Conservation (phyloP, 805 yeast genomes). For the Starmerella floricola region DNA sequence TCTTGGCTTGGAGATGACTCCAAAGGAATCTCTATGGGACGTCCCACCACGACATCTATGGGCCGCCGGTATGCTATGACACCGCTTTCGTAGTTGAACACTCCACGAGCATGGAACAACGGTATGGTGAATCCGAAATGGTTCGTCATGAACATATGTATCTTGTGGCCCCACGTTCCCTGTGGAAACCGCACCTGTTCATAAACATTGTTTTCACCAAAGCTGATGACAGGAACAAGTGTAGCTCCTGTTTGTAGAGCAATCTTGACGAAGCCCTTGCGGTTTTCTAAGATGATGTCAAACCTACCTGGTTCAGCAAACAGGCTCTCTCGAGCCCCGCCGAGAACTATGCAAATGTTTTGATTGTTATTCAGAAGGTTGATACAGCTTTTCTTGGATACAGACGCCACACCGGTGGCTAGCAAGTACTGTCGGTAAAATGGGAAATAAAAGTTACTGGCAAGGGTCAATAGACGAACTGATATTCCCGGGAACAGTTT, state of each 20-base stretch:
- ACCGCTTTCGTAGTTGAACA: constrained; percentile 87
- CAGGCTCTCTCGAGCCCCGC: constrained; percentile 89
- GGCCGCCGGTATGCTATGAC: constrained; percentile 74
- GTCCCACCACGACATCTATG: constrained; percentile 48
- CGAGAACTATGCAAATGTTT: constrained; percentile 81
- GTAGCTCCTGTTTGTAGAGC: constrained; percentile 74
- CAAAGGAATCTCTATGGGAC: constrained; percentile 30
- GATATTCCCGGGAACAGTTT: constrained; percentile 73
- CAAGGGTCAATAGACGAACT: constrained; percentile 62
- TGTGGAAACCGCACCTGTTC: constrained; percentile 38
- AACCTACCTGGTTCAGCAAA: constrained; percentile 38
- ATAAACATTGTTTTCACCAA: constrained; percentile 72
- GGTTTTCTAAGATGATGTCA: constrained; percentile 57
- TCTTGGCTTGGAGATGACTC: constrained; percentile 10
- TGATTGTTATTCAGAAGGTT: constrained; percentile 50
- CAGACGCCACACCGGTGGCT: constrained; percentile 73
- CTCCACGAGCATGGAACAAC: constrained; percentile 79
- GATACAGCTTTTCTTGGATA: constrained; percentile 59
- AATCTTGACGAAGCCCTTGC: constrained; percentile 80
- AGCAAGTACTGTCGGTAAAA: constrained; percentile 75
- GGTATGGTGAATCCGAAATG: constrained; percentile 78
- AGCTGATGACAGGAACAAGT: constrained; percentile 78
- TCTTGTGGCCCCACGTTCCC: constrained; percentile 37
- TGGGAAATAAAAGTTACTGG: constrained; percentile 78
- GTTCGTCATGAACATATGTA: constrained; percentile 64